Base-by-base conservation (phyloP, 129 eudicot species). In the Helianthus annuus region DNA sequence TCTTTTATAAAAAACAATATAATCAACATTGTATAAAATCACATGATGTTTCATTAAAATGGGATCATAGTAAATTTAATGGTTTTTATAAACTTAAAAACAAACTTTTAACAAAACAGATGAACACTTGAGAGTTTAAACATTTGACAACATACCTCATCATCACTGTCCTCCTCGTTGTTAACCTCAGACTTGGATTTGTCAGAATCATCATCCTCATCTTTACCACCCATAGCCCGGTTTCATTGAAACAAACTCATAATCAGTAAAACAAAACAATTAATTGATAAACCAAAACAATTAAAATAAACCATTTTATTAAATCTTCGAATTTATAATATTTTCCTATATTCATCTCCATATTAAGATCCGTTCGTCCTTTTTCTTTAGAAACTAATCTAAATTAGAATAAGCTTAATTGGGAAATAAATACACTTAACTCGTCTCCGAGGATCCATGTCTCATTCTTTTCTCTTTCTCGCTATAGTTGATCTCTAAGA, bases 121-220 rank as follows among this genome's bases (percentile, higher is more conserved):
- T 13, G 16, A 1, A 40, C 13, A 13, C 14, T 27, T 48, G 49
- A 27, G 9, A 52, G 29, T 34, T 22, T 32, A 29, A 46, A 34
- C 32, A 34, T 32, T 32, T 48, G 24, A 34, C 48, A 34, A 49
- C 58, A 16, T 63, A 74, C 78, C 11, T 74, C 92, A 9, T 24
- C 29, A 24, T 72, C 92, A 59, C 85, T 82, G 48, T 81, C 92
- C 0, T 24, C 29, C 29, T 79, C 96, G 73, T 89, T 84, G 4
- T 89, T 71, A 27, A 91, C 89, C 71, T 91, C 97, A 0, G 97
- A 91, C 79, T 75, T 84, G 2, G 96, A 91, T 78, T 88, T 91
- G 79, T 91, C 97, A 32, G 96, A 88, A 13, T 80, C 83, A 10
- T 88, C 90, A 7, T 84, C 93, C 27, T 72, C 88, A 53, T 62